Evolutionary conservation across 352 stramenopile species (phyloP).

Genomic region (Pythium myriotylum): DNA sequence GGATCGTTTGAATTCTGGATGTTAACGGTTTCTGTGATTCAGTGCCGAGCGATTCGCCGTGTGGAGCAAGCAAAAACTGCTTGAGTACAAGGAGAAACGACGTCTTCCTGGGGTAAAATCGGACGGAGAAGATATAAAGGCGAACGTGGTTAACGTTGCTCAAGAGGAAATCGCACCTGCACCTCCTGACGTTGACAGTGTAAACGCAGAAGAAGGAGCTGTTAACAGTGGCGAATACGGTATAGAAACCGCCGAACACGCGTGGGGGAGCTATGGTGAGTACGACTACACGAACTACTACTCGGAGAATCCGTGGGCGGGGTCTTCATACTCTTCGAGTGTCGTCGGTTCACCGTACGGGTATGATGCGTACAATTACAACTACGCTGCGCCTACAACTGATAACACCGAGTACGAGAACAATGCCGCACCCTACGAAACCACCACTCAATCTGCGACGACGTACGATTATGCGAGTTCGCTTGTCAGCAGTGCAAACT

Average conservation of each 20-base stretch:
- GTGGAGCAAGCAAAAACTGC: constrained; percentile 23
- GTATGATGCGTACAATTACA: constrained; percentile 2
- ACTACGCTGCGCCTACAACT: neutral
- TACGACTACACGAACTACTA: constrained; percentile 19
- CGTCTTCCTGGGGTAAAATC: neutral
- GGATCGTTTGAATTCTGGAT: neutral
- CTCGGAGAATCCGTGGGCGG: constrained; percentile 4
- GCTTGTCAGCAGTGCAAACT: constrained; percentile 33
- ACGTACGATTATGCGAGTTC: neutral
- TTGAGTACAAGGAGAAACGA: constrained; percentile 11
- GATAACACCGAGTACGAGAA: neutral
- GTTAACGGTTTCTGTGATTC: constrained; percentile 6
- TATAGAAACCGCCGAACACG: neutral
- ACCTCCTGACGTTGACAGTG: too few relatives aligned
- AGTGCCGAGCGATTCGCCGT: constrained; percentile 30
- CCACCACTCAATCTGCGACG: neutral
- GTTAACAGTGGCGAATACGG: neutral
- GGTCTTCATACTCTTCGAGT: neutral
- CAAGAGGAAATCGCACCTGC: neutral
- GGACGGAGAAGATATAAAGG: neutral
- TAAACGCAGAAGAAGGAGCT: neutral
- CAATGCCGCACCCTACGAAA: neutral
- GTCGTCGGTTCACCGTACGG: neutral
- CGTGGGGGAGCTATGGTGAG: neutral
- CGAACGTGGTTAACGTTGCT: neutral